These are phyloP conservation scores for Neospora caninum DNA, from an alignment of 169 alveolate species.

Conservation along the genomic window DNA sequence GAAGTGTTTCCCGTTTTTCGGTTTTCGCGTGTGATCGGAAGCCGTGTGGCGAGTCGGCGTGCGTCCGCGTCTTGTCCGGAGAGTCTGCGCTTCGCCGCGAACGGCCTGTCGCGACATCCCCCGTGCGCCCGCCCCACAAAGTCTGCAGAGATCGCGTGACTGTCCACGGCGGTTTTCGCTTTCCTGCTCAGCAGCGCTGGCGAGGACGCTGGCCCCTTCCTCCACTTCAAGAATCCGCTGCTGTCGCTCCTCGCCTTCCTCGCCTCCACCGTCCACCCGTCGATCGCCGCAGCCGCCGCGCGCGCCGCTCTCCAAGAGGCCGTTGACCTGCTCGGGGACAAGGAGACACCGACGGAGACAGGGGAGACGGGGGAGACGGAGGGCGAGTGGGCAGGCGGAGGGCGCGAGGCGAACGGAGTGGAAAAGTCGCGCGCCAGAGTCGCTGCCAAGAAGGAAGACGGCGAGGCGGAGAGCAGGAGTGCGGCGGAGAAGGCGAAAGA, in stretches of 20 bases:
- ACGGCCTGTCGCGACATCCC: no score
- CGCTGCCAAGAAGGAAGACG: not conserved
- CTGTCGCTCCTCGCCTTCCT: constrained; percentile 74
- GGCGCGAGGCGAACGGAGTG: not conserved
- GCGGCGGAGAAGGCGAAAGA: not conserved
- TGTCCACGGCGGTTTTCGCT: no score
- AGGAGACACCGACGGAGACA: constrained; percentile 15
- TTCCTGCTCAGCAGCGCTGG: constrained; percentile 37
- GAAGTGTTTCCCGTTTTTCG: no score
- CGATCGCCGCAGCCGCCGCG: constrained; percentile 77
- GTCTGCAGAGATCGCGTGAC: no score
- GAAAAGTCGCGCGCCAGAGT: not conserved
- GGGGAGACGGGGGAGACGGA: not conserved
- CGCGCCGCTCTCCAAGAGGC: constrained; percentile 67
- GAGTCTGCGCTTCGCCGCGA: no score
- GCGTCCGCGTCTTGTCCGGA: no score
- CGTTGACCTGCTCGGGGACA: not conserved
- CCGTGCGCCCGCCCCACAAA: no score
- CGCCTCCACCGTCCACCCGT: constrained; percentile 73
- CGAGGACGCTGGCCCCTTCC: constrained; percentile 69
- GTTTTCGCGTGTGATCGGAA: no score
- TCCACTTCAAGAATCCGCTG: constrained; percentile 72
- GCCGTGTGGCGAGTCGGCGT: no score
- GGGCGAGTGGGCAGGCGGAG: not conserved
- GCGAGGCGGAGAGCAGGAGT: not conserved